Evolutionary conservation across 2,329 filamentous ascomycete genomes (phyloP).

Genomic region (Hypoxylon sp.): DNA sequence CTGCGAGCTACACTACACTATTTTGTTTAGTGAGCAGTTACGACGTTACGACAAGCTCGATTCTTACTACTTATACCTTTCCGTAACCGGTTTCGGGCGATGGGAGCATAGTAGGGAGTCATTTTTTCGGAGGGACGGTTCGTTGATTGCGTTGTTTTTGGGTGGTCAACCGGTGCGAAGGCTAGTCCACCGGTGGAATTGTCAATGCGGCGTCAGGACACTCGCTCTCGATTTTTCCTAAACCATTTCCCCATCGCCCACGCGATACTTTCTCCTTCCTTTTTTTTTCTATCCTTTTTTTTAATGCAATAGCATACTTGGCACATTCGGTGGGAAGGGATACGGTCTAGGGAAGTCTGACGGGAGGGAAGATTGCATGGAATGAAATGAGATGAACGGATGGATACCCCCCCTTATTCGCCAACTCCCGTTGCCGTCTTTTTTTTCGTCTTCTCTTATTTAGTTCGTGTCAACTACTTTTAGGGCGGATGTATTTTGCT

Average conservation of each 20-base stretch:
- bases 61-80: constrained; percentile 53
- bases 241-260: constrained; percentile 54
- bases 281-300: constrained; percentile 35
- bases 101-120: constrained; percentile 52
- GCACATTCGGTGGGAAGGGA: constrained; percentile 45
- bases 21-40: constrained; percentile 54
- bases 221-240: constrained; percentile 56
- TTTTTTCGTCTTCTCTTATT: constrained; percentile 41
- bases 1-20: constrained; percentile 36
- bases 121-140: constrained; percentile 50
- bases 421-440: constrained; percentile 46
- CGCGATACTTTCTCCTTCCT: constrained; percentile 53
- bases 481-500: constrained; percentile 45
- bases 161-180: constrained; percentile 44
- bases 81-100: constrained; percentile 49
- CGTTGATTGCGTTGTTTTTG: constrained; percentile 48
- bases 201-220: constrained; percentile 53
- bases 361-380: constrained; percentile 54
- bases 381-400: constrained; percentile 55
- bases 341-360: constrained; percentile 41
- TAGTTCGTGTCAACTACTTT: constrained; percentile 52
- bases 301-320: constrained; percentile 50
- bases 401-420: constrained; percentile 56
- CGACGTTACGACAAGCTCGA: constrained; percentile 55
- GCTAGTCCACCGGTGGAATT: constrained; percentile 47